Evolutionary conservation across 169 alveolate species (phyloP).

Genomic region (Plasmodium adleri): DNA sequence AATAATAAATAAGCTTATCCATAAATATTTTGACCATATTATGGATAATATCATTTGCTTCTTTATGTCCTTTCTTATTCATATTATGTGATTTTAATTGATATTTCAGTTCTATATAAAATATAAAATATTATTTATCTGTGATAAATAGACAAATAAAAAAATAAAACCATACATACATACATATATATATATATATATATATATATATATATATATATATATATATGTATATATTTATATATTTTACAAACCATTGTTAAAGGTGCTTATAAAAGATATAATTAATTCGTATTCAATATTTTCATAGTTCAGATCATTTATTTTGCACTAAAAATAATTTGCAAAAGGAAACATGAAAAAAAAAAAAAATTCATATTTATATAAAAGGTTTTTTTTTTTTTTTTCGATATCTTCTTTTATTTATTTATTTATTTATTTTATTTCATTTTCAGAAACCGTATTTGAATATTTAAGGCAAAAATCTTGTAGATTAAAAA

Average conservation of each 20-base stretch:
- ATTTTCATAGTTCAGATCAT: slow-evolving; percentile 21
- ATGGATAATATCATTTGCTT: slow-evolving; percentile 19
- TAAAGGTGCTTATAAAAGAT: slow-evolving; percentile 58
- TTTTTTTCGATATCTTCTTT: too few relatives aligned
- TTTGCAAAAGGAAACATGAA: neutral
- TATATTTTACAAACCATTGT: slow-evolving; percentile 23
- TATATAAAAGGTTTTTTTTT: too few relatives aligned
- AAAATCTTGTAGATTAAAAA: slow-evolving; percentile 32
- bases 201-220: too few relatives aligned
- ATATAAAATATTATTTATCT: neutral
- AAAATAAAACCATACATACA: neutral
- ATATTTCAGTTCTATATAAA: slow-evolving; percentile 47
- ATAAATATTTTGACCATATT: slow-evolving; percentile 43
- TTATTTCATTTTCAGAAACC: slow-evolving; percentile 24
- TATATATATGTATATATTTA: too few relatives aligned
- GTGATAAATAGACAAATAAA: neutral
- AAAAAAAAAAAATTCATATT: neutral
- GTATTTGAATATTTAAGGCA: slow-evolving; percentile 42
- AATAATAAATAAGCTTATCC: slow-evolving; percentile 46
- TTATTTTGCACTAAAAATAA: slow-evolving; percentile 52
- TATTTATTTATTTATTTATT: neutral
- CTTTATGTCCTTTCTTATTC: slow-evolving; percentile 35
- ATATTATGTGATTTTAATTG: slow-evolving; percentile 31
- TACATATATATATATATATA: too few relatives aligned
- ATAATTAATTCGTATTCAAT: slow-evolving; percentile 50